These are phyloP conservation scores for Anastatica hierochuntica DNA, from an alignment of 345 rosid genomes.

Conservation along the genomic window DNA sequence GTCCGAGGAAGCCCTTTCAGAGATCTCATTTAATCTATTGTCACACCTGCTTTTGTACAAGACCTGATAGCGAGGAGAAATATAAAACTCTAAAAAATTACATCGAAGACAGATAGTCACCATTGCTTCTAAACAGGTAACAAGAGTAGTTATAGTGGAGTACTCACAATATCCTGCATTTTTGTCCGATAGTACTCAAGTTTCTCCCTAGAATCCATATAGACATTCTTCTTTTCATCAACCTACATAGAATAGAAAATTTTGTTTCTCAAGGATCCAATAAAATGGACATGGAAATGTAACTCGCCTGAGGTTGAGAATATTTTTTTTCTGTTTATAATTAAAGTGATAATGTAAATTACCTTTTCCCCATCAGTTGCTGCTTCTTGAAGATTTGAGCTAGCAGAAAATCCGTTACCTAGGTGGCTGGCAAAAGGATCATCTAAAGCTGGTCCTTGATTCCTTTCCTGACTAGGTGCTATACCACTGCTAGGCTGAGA, in stretches of 20 bases:
- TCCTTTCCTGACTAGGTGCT: constrained; percentile 41
- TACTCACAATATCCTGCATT: constrained; percentile 98
- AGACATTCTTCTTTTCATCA: constrained; percentile 46
- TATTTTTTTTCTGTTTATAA: not conserved
- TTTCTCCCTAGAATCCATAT: constrained; percentile 87
- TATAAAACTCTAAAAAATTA: not conserved
- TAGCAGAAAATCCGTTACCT: constrained; percentile 32
- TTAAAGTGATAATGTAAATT: constrained; percentile 6
- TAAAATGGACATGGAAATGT: constrained; percentile 5
- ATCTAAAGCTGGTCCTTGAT: constrained; percentile 35
- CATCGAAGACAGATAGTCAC: not conserved
- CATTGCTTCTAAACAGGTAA: not conserved
- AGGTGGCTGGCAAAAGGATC: constrained; percentile 53
- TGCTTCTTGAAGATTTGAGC: constrained; percentile 37
- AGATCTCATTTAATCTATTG: constrained; percentile 86
- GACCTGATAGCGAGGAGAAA: constrained; percentile 38
- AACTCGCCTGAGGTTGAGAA: not conserved
- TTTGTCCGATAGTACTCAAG: constrained; percentile 80
- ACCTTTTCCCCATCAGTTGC: constrained; percentile 53
- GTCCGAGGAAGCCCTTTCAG: constrained; percentile 85
- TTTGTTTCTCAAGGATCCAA: constrained; percentile 10
- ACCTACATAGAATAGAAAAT: constrained; percentile 31
- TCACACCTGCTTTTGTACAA: constrained; percentile 94
- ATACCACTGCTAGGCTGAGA: constrained; percentile 35
- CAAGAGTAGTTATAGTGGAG: constrained; percentile 15